Evolutionary conservation across 305 asterid species (phyloP).

Genomic region (Withania somnifera): DNA sequence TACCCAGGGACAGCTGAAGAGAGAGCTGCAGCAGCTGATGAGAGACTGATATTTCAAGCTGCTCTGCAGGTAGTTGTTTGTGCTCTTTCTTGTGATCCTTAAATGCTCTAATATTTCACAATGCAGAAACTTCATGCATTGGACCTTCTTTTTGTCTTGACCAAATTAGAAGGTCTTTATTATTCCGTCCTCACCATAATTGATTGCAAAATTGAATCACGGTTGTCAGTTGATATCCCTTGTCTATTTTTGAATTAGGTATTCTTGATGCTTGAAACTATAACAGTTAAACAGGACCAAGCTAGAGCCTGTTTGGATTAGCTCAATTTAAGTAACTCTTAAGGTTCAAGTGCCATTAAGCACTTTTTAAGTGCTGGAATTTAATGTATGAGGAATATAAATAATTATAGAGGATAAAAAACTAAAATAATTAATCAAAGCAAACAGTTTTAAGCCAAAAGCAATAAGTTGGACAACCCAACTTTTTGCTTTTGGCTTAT

Average conservation of each 20-base stretch:
- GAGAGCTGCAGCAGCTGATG: constrained; percentile 62
- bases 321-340: too few relatives aligned
- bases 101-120: neutral
- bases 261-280: neutral
- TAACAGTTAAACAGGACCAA: neutral
- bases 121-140: neutral
- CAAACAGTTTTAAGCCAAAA: too few relatives aligned
- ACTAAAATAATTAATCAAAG: too few relatives aligned
- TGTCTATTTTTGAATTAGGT: neutral
- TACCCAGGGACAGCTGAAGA: constrained; percentile 60
- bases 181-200: neutral
- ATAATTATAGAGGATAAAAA: too few relatives aligned
- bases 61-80: constrained; percentile 65
- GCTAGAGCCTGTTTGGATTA: too few relatives aligned
- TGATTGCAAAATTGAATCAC: neutral
- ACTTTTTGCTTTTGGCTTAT: too few relatives aligned
- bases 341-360: too few relatives aligned
- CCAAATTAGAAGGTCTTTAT: neutral
- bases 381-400: too few relatives aligned
- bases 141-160: neutral
- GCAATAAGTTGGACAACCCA: too few relatives aligned
- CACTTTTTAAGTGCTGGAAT: too few relatives aligned
- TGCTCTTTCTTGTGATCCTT: neutral
- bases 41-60: constrained; percentile 74
- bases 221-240: neutral